Base-by-base conservation (phyloP, 495 filamentous ascomycete species). In the Annulohypoxylon bovei region DNA sequence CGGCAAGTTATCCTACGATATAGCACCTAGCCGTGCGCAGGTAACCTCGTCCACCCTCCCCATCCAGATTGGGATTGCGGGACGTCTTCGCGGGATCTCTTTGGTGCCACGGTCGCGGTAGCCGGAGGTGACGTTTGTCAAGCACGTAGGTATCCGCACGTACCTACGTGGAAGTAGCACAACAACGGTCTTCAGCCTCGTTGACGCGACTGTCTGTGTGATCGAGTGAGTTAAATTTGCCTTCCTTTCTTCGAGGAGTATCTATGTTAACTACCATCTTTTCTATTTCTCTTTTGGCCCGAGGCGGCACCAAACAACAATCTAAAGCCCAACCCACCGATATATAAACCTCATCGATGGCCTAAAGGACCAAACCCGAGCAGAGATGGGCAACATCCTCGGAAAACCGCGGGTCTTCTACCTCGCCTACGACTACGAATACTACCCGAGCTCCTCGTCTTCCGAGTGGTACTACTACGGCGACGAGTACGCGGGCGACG, bases 321-420 rank as follows among this genome's bases (percentile, higher is more conserved):
- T 20, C 4, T n/a, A n/a, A n/a, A n/a, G n/a, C n/a, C n/a, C 9
- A 14, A 25, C 6, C 3, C 18, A 28, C 37, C 56, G 54, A 59
- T 44, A 37, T 64, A 50, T 55, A 44, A 18, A 61, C 14, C 60
- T 65, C 25, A 20, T 42, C 39, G 16, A 42, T 42, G 39, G 7
- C 44, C 44, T 1, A 8, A 25, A 12, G 8, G 9, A 3, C 44
- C 18, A 18, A 12, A 12, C 44, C 20, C 44, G 20, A 42, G 9
- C 11, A 6, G 18, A 28, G 40, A 70, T 70, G 68, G 68, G 68
- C 8, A 70, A 71, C 23, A 44, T 71, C 40, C 28, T 71, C 20
- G 63, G 68, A 20, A 35, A n/a, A 18, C 58, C 42, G 30, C 57
- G 30, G 12, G n/a, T 52, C 27, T 52, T 62, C 23, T 68, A 64